Conservation (phyloP, 352 stramenopile species). For the Phytophthora sansomeana region DNA sequence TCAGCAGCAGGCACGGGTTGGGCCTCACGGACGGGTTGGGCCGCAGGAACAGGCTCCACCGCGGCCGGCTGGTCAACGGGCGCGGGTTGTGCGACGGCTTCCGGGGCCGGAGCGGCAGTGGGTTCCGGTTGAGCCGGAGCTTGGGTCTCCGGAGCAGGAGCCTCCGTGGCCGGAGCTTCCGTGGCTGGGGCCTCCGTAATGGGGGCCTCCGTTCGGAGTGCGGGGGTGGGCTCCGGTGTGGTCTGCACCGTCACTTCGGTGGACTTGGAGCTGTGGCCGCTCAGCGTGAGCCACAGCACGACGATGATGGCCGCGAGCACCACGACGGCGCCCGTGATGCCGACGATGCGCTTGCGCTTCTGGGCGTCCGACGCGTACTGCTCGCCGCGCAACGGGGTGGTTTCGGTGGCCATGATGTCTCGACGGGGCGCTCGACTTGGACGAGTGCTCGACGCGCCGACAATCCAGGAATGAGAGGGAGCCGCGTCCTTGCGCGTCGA, state of each 20-base stretch:
- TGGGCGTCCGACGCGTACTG: constrained; percentile 39
- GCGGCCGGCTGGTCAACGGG: neutral
- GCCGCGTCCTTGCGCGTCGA: no score
- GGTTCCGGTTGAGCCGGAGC: constrained; percentile 4
- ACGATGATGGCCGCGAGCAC: constrained; percentile 37
- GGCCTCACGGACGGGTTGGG: neutral
- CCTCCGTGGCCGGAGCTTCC: constrained; percentile 4
- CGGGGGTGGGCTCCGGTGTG: constrained; percentile 32
- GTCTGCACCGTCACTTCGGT: constrained; percentile 25
- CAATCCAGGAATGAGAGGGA: constrained; percentile 36
- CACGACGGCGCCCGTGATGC: constrained; percentile 40
- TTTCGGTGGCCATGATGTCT: constrained; percentile 36
- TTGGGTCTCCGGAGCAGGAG: constrained; percentile 14
- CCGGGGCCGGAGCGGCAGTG: no score
- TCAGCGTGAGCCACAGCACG: constrained; percentile 43
- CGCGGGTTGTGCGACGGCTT: neutral
- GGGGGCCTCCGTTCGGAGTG: constrained; percentile 27
- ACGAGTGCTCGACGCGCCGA: constrained; percentile 1
- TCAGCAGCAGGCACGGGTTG: constrained; percentile 1
- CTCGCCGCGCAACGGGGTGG: constrained; percentile 34
- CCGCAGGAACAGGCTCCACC: constrained; percentile 1
- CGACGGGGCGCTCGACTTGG: no score
- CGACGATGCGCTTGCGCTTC: constrained; percentile 45
- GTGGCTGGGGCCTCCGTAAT: constrained; percentile 8
- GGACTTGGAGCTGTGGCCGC: constrained; percentile 39